A percentile compares a stretch with the other conserved stretches of the same genome.
These are phyloP conservation scores for Cyclocybe cylindracea DNA, from an alignment of 768 basidiomycete genomes.

Conservation along the genomic window DNA sequence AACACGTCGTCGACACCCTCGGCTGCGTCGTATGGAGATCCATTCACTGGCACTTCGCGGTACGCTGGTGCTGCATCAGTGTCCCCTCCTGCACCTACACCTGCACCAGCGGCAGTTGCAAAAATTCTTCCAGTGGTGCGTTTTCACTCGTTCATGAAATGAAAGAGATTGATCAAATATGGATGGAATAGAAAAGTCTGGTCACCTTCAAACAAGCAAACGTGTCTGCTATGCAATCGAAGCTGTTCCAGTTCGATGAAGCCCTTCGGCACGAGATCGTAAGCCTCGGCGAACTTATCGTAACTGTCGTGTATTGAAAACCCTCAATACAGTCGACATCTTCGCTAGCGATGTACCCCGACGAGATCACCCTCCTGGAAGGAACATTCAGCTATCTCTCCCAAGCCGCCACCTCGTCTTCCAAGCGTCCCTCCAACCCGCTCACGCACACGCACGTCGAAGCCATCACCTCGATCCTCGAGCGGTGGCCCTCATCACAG, in stretches of 20 bases:
- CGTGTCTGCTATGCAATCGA: conserved; percentile 76
- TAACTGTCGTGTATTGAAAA: neutral
- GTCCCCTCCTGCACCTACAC: conserved; percentile 27
- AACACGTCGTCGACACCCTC: conserved; percentile 38
- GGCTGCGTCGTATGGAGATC: conserved; percentile 52
- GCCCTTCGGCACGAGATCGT: conserved; percentile 70
- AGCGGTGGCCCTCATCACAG: conserved; percentile 73
- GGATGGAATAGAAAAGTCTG: conserved; percentile 48
- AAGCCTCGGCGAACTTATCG: conserved; percentile 23
- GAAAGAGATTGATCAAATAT: neutral
- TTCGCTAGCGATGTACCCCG: conserved; percentile 67
- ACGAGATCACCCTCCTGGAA: conserved; percentile 58
- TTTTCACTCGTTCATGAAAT: neutral
- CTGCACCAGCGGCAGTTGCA: conserved; percentile 31
- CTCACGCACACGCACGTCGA: conserved; percentile 57
- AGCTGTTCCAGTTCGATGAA: conserved; percentile 76
- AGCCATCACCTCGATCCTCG: conserved; percentile 60
- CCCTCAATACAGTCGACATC: conserved; percentile 57
- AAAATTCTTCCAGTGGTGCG: conserved; percentile 56
- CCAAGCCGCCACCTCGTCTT: conserved; percentile 40
- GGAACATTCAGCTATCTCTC: conserved; percentile 64
- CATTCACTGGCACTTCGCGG: conserved; percentile 70
- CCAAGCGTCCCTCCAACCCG: conserved; percentile 29
- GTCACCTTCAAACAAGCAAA: conserved; percentile 86
- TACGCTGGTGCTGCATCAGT: conserved; percentile 44